phyloP scores from a whole-genome alignment of 495 filamentous ascomycete species.

The Penicillium bialowiezense region DNA sequence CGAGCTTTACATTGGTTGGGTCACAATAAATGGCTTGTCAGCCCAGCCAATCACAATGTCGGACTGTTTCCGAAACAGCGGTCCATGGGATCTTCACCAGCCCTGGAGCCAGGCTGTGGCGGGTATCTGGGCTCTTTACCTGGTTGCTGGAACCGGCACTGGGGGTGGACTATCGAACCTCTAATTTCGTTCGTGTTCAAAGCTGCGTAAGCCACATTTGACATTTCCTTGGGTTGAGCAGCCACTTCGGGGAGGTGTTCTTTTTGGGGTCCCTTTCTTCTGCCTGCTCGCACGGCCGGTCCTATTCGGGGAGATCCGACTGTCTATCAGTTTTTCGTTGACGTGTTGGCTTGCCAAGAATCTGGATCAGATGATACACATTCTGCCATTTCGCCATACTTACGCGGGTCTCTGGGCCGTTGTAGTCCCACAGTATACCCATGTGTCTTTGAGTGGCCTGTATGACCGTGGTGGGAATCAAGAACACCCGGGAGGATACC shows the following conservation, averaged over 20 bases:
- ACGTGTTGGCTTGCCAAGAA: not conserved
- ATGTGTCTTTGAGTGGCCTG: too few relatives aligned
- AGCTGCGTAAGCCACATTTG: not conserved
- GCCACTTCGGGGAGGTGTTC: not conserved
- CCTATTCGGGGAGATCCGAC: not conserved
- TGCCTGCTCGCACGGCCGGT: not conserved
- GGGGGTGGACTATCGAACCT: slow-evolving; percentile 8
- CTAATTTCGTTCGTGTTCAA: not conserved
- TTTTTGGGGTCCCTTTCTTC: not conserved
- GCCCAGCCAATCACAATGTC: not conserved
- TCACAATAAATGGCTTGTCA: not conserved
- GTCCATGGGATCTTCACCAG: not conserved
- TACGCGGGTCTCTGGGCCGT: too few relatives aligned
- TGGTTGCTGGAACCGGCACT: slow-evolving; percentile 21
- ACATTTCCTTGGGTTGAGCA: not conserved
- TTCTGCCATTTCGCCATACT: not conserved
- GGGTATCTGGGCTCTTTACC: slow-evolving; percentile 7
- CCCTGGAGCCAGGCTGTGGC: not conserved
- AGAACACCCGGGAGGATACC: too few relatives aligned
- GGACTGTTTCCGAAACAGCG: slow-evolving; percentile 1
- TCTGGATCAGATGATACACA: not conserved
- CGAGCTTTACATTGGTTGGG: not conserved
- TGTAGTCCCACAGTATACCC: too few relatives aligned
- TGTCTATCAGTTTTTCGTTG: not conserved
- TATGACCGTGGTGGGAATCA: too few relatives aligned